Evolutionary conservation across 2,329 filamentous ascomycete species (phyloP), one percentile per base, ranked within the genome.

Genomic region (Alternaria atra): DNA sequence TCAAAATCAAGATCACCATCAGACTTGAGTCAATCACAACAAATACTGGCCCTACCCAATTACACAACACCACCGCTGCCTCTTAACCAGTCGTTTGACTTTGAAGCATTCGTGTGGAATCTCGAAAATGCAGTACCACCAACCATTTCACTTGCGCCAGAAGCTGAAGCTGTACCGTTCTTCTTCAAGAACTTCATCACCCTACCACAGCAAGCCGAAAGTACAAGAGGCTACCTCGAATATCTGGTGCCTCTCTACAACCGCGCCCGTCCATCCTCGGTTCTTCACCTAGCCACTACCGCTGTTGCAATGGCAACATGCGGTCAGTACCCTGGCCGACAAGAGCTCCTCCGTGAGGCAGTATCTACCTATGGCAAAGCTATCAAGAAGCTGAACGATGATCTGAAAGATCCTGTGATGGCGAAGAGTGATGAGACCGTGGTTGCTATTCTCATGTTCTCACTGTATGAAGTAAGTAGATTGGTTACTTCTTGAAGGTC

Each of bases 101-200:
- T 74, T 34, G 64, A 77, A 51, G 66, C 66, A 4, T 76, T 76
- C 43, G 46, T 74, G 25, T 76, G 74, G 74, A 73, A 73, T 39
- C 65, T 75, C 30, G 65, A 74, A 35, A 61, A 70, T 37, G 60
- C 58, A 23, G 57, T 79, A 2, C 73, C 76, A 7, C 56, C 63
- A 0, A 70, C 65, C 13, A 69, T 79, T 30, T 64, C 64, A 2
- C 62, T 76, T 47, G 69, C 74, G 4, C 73, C 75, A 13, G 77
- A 80, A 63, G 72, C 68, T 39, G 75, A 79, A 65, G 78, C 78
- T 6, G 73, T 77, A 3, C 74, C 77, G 2, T 81, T 80, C 70
- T 81, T 80, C 67, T 80, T 81, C 67, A 74, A 73, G 13, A 80
- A 81, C 54, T 80, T 80, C 60, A 75, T 80, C 55, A 66, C 75